Base-by-base conservation (phyloP, 331 rosid species). In the Spiraea crenata region DNA sequence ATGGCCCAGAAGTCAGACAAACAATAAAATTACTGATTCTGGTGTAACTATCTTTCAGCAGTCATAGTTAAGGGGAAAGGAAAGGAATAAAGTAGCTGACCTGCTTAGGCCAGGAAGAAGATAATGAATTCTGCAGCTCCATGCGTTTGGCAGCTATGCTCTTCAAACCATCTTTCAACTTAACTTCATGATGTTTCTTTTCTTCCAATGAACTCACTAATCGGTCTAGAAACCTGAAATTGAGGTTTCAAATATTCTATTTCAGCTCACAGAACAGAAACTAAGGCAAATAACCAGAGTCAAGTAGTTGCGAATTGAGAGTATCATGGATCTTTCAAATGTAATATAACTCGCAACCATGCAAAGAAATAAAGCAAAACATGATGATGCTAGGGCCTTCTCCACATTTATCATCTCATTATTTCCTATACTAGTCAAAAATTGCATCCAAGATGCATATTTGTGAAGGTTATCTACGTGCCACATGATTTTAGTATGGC, bases 91-190 rank as follows among this genome's bases (percentile, higher is more conserved):
- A 58, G 12, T 0, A 5, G 49, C 15, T 82, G 65, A 89, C 99
- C 82, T 93, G 97, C 79, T 93, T 91, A 14, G 97, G 93, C 95
- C 95, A 86, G 52, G 74, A 85, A 12, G 96, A 91, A 71, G 99
- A 88, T 69, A 93, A 78, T 17, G 96, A 87, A 67, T 93, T 93
- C 20, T 93, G 97, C 72, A 93, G 85, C 77, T 89, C 97, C 99
- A 91, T 90, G 70, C 91, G 92, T 78, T 85, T 93, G 55, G 81
- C 70, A 77, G 90, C 87, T 82, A 89, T 81, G 78, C 85, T 92
- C 85, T 85, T 87, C 84, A 93, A 80, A 57, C 99, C 87, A 14
- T 91, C 99, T 76, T 86, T 91, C 88, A 89, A 73, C 86, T 85
- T 93, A 74, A 86, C 87, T 82, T 93, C 96, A 69, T 86, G 97